Conservation (phyloP, 2,329 filamentous ascomycete genomes). For the Fusarium pseudonygamai region DNA sequence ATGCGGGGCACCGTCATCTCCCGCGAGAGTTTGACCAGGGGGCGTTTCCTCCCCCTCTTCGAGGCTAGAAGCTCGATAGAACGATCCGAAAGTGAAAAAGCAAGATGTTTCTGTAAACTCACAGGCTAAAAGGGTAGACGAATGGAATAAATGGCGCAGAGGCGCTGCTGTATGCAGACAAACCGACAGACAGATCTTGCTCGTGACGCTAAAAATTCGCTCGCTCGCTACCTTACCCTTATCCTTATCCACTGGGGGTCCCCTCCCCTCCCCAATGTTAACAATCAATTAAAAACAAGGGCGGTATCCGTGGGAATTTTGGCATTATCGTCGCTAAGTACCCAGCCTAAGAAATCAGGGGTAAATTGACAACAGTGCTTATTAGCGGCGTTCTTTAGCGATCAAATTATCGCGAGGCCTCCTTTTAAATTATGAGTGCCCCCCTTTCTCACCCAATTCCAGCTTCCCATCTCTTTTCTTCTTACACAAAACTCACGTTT, state of each 20-base stretch:
- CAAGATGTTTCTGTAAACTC: not conserved
- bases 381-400: not conserved
- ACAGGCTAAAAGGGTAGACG: not conserved
- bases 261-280: slow-evolving; percentile 34
- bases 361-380: slow-evolving; percentile 24
- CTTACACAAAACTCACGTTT: no score
- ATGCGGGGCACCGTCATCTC: slow-evolving; percentile 22
- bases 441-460: slow-evolving; percentile 4
- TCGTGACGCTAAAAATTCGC: slow-evolving; percentile 19
- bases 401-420: not conserved
- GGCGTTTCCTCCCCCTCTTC: not conserved
- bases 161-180: not conserved
- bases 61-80: not conserved
- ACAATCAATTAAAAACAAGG: slow-evolving; percentile 26
- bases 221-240: not conserved
- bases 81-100: not conserved
- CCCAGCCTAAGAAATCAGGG: slow-evolving; percentile 23
- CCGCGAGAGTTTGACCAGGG: slow-evolving; percentile 7
- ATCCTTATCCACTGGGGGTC: slow-evolving; percentile 23
- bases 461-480: no score
- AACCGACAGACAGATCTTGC: not conserved
- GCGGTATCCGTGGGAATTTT: not conserved
- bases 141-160: slow-evolving; percentile 12
- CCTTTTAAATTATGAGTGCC: slow-evolving; percentile 2
- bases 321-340: slow-evolving; percentile 14